Evolutionary conservation across 768 basidiomycete species (phyloP), one percentile per base, ranked within the genome.

Genomic region (Rhodotorula toruloides): DNA sequence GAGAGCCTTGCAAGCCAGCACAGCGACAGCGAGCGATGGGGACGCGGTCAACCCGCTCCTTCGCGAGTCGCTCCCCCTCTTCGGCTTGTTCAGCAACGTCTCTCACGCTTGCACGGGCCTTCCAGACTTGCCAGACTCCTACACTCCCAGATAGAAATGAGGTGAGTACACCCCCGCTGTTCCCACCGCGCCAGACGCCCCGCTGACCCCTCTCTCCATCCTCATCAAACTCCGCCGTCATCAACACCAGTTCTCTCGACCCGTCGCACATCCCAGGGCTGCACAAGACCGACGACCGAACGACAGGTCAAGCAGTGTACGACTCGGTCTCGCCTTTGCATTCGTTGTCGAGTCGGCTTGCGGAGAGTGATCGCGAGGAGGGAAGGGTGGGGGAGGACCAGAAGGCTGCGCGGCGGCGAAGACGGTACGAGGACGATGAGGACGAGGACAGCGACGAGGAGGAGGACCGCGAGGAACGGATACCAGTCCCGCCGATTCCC

Each of bases 401-500:
- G 52, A 54, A 49, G 50, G 19, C 52, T 57, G 22, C 37, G 58
- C 19, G 49, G 49, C 21, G 43, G 31, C 21, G 27, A 17, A 7
- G 49, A 5, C 39, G 9, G 3, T 42, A 31, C 21, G 16, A 22
- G 32, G 42, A 47, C 43, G 34, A 27, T 12, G 49, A 46, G 27
- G 39, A 40, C 21, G 32, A 43, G 16, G 40, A 60, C 37, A 2
- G 34, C 42, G 34, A 32, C 31, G 36, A 32, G 37, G 65, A 52
- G 22, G n/a, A 34, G 17, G 32, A 10, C 12, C 55, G 42, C 32
- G 63, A 53, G 29, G 39, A 36, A 2, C 31, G 52, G 39, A 31
- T 67, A 1, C 61, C 66, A 14, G 54, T 69, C 12, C 69, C 72
- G n/a, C 61, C 67, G 22, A 63, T 74, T 31, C 73, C 73, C 22